Conservation (phyloP, 1,284 basidiomycete genomes). For the Leccinum pachyderme region DNA sequence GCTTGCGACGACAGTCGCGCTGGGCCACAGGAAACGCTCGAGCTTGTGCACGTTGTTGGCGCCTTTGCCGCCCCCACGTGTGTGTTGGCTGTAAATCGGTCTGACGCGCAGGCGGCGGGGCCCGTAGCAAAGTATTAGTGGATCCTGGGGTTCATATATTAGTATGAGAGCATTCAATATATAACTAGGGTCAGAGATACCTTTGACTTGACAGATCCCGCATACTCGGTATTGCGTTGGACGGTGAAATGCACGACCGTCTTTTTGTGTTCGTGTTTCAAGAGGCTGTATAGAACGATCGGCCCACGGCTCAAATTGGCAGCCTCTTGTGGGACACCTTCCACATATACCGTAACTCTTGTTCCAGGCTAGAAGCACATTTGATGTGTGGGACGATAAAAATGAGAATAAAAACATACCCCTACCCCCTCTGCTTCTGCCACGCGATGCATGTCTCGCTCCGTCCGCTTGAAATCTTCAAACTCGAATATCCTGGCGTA, state of each 20-base stretch:
- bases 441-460: constrained; percentile 68
- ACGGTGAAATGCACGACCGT: constrained; percentile 92
- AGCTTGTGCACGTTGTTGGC: constrained; percentile 98
- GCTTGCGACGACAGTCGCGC: constrained; percentile 79
- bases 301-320: constrained; percentile 40
- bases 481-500: constrained; percentile 98
- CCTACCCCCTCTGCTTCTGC: constrained; percentile 62
- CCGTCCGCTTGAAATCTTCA: constrained; percentile 89
- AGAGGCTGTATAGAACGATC: constrained; percentile 78
- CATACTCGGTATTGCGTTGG: constrained; percentile 95
- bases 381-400: not conserved
- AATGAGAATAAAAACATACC: constrained; percentile 40
- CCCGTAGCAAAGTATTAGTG: constrained; percentile 86
- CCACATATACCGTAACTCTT: constrained; percentile 73
- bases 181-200: constrained; percentile 37
- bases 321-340: constrained; percentile 66
- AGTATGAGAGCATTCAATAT: no score
- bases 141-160: constrained; percentile 55
- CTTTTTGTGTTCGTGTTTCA: constrained; percentile 96
- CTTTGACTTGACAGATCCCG: constrained; percentile 87
- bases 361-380: constrained; percentile 63
- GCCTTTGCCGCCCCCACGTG: constrained; percentile 85
- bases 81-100: constrained; percentile 92
- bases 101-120: constrained; percentile 82
- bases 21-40: constrained; percentile 88